Evolutionary conservation across 2,329 filamentous ascomycete species (phyloP), one percentile per base, ranked within the genome.

Genomic region (Verticillium zaregamsianum): DNA sequence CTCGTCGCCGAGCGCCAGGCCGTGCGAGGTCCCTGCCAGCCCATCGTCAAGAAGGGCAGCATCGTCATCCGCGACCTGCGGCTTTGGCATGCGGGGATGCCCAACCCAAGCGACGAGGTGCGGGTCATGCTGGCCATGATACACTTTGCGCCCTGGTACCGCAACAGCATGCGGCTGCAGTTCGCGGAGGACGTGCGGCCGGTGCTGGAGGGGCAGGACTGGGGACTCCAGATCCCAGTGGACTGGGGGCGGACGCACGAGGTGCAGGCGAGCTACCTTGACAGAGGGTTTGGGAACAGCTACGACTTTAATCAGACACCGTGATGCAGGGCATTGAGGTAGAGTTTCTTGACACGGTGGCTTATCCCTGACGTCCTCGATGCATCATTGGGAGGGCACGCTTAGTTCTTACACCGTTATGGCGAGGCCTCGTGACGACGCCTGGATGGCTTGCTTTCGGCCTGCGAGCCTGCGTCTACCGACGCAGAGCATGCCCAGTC

Each of bases 11-110:
- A 74, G 58, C 74, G 79, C 6, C 63, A 73, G 2, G 61, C 67
- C 3, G 66, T 74, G 2, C 70, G 78, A 7, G 76, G 79, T 6
- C 82, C 82, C 0, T 68, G 78, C 12, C 84, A 87, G 66, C 82
- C 84, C 0, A 61, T 71, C 3, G 77, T 86, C 0, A 75, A 75
- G 39, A 85, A 84, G 66, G 85, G 86, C 0, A 81, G 82, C 45
- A 68, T 88, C 25, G 76, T 88, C 39, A 68, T 89, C 33, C 77
- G 87, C 2, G 86, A 89, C 68, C 70, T 89, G 59, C 74, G 86
- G 28, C 77, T 87, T 5, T 89, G 86, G 86, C 86, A 89, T 69
- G 85, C 84, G 0, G 86, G 86, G 0, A 86, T 87, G 81, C 85
- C 85, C 1, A 88, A 89, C 66, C 67, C 71, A 52, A 82, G 80